phyloP scores from a whole-genome alignment of 345 rosid genomes.

The Noccaea bulbosa region DNA sequence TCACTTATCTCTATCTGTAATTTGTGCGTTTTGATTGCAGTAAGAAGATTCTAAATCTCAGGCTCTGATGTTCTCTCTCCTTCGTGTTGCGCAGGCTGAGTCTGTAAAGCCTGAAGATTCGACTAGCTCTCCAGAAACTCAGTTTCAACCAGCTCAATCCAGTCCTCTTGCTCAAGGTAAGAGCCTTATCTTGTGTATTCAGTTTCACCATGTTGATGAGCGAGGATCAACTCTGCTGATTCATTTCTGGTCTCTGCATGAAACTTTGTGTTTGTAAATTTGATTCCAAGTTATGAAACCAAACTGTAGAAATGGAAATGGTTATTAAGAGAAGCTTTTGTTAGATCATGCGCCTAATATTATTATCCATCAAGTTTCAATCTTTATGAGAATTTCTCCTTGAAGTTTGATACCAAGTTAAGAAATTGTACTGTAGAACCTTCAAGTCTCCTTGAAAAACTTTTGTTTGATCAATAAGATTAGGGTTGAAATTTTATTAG shows the following conservation, averaged over 20 bases:
- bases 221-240: neutral
- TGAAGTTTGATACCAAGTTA: neutral
- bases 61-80: constrained; percentile 12
- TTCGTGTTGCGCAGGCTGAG: constrained; percentile 47
- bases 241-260: constrained; percentile 8
- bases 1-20: neutral
- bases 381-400: constrained; percentile 18
- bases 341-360: neutral
- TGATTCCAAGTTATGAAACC: constrained; percentile 13
- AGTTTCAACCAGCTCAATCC: constrained; percentile 39
- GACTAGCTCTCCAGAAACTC: constrained; percentile 48
- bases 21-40: constrained; percentile 20
- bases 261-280: constrained; percentile 10
- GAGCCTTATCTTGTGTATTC: neutral
- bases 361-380: constrained; percentile 7
- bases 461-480: constrained; percentile 4
- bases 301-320: constrained; percentile 1
- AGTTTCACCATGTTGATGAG: constrained; percentile 13
- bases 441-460: neutral
- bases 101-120: constrained; percentile 63
- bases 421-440: constrained; percentile 3
- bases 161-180: constrained; percentile 55
- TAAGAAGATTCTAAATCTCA: constrained; percentile 34
- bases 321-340: neutral
- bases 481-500: neutral